Base-by-base conservation (phyloP, 768 basidiomycete species). In the Galerina sulciceps region DNA sequence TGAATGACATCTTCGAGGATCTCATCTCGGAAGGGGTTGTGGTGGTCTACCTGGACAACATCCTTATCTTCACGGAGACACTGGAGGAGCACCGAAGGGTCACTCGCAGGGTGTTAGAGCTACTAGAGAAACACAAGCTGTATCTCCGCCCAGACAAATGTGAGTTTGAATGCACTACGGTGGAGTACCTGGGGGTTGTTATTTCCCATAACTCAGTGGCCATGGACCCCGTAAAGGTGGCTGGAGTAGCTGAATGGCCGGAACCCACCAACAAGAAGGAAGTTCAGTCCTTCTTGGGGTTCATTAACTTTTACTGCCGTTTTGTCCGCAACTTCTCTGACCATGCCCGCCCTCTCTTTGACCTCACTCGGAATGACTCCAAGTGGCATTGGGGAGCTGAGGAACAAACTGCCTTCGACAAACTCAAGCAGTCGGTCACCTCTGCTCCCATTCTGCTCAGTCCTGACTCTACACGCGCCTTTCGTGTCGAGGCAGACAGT, bases 11-110 rank as follows among this genome's bases (percentile, higher is more conserved):
- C n/a, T n/a, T n/a, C n/a, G n/a, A n/a, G n/a, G n/a, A 54, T 5
- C 35, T 64, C 3, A 55, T 81, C 10, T 26, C 51, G 4, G 59
- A 64, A 37, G 68, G 69, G 0, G 31, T 23, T 18, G 35, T 78
- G 1, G 65, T 79, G 2, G 71, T 80, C 0, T 81, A 81, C 55
- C 53, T 80, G 14, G 76, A 81, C 48, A 70, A 80, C 55, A n/a
- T n/a, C n/a, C n/a, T n/a, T n/a, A n/a, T n/a, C n/a, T n/a, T n/a
- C n/a, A n/a, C n/a, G n/a, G n/a, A n/a, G n/a, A n/a, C n/a, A n/a
- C 10, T 65, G 0, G 62, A 68, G 2, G 37, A 69, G 31, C 75
- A 64, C 37, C 22, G 58, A 0, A 1, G 51, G 34, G 34, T 64
- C 0, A 57, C 48, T 0, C n/a, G 37, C 2, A 18, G 47, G n/a